Percentiles rank a stretch among this genome's conserved stretches.
phyloP scores from a whole-genome alignment of 179 eudicot genomes.

The Gypsophila paniculata region DNA sequence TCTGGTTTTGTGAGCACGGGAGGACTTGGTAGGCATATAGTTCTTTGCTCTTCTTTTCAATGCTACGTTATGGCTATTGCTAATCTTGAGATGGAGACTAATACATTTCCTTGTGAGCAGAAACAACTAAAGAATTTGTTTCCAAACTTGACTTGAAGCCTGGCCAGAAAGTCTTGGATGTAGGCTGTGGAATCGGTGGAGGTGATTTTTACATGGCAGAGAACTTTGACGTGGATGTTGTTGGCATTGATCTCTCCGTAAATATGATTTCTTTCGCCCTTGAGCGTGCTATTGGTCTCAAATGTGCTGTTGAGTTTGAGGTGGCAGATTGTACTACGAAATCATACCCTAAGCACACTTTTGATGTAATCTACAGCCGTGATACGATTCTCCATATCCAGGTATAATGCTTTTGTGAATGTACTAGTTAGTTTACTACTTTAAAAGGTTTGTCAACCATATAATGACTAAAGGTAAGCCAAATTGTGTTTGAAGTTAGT shows the following conservation, averaged over 20 bases:
- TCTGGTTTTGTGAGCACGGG: constrained; percentile 93
- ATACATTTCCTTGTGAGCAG: constrained; percentile 41
- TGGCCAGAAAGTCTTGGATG: constrained; percentile 79
- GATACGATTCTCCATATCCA: constrained; percentile 97
- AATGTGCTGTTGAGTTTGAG: constrained; percentile 84
- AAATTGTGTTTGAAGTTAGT: not conserved
- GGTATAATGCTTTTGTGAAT: constrained; percentile 31
- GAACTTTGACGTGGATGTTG: constrained; percentile 76
- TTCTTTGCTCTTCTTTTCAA: not conserved
- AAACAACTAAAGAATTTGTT: constrained; percentile 89
- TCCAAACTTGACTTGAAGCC: constrained; percentile 75
- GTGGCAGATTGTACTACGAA: constrained; percentile 96
- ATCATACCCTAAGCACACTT: constrained; percentile 62
- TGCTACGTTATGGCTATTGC: too few species aligned
- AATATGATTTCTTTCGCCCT: constrained; percentile 92
- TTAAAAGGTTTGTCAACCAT: not conserved
- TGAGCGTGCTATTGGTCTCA: constrained; percentile 87
- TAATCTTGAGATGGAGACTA: not conserved
- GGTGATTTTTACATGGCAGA: constrained; percentile 99
- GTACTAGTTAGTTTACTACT: not conserved
- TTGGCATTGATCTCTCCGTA: constrained; percentile 86
- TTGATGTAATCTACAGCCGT: constrained; percentile 94
- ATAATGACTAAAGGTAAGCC: not conserved
- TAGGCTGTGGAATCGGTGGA: constrained; percentile 97
- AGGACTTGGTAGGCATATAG: constrained; percentile 61